Base-by-base conservation (phyloP, 2,329 filamentous ascomycete species). In the Colletotrichum tanaceti region DNA sequence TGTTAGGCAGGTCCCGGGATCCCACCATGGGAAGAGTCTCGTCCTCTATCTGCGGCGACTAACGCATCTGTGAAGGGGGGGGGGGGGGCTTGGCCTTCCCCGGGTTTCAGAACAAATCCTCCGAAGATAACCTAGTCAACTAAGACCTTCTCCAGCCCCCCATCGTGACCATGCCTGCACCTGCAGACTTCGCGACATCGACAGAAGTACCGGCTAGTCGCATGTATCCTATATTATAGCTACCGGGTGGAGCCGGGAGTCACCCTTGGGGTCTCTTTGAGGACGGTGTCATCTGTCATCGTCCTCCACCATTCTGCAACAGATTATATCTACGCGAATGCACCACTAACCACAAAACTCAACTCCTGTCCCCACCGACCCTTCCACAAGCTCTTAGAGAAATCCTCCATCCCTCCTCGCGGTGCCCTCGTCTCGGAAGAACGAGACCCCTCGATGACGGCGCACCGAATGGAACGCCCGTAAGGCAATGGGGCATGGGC, bases 71-170 rank as follows among this genome's bases (percentile, higher is more conserved):
- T 38, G 49, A 46, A 55, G 50, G 54, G 38, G 39, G 44, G 20
- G 55, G n/a, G 44, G 54, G 38, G 32, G 38, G 18, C 13, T 39
- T 46, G 28, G 44, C 50, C 20, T 18, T 22, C 57, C 66, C 50
- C 50, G 32, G 62, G 49, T 52, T 24, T 57, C 38, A 52, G 53
- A 68, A 52, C 60, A 68, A 68, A 64, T 46, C 16, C 50, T 66
- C 62, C 57, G 63, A 65, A 68, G 57, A 69, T 69, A 50, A 61
- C 57, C 62, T 69, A 61, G 50, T 57, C 50, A 38, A 60, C 43
- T 4, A 68, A 57, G 54, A 41, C 41, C 46, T 39, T 54, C 20
- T 60, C n/a, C 32, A 22, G 28, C 24, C 39, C 22, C 41, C 53
- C 61, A 20, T 49, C 32, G 22, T 55, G 28, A 43, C 55, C 44